Percentiles rank a stretch among this genome's conserved stretches.
Evolutionary conservation across 495 filamentous ascomycete genomes (phyloP).

Genomic region (Sabuloglossum arenarium): DNA sequence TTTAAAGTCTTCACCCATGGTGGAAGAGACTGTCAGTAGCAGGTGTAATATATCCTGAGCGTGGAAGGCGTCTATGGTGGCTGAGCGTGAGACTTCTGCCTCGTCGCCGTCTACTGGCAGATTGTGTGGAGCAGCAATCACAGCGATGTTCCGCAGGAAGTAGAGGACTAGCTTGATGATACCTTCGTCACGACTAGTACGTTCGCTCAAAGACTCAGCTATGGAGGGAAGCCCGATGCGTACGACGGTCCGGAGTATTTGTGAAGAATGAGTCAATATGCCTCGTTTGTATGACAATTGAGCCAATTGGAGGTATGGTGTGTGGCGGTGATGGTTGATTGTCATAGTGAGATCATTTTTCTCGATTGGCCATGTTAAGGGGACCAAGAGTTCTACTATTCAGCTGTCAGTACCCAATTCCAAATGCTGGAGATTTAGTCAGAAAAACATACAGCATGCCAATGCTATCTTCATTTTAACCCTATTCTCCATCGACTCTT

Average conservation of each 20-base stretch:
- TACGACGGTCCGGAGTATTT: constrained; percentile 57
- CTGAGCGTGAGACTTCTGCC: constrained; percentile 70
- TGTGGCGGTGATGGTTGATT: constrained; percentile 76
- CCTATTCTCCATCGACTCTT: constrained; percentile 40
- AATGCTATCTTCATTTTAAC: constrained; percentile 62
- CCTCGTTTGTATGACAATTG: constrained; percentile 78
- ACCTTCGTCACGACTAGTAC: constrained; percentile 63
- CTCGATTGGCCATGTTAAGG: constrained; percentile 87
- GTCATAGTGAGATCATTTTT: constrained; percentile 62
- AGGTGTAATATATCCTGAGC: constrained; percentile 77
- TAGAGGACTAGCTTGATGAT: constrained; percentile 86
- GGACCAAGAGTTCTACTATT: constrained; percentile 74
- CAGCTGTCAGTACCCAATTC: background rate
- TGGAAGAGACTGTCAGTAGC: constrained; percentile 67
- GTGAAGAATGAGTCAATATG: constrained; percentile 57
- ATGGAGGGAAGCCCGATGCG: constrained; percentile 75
- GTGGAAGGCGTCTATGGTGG: constrained; percentile 71
- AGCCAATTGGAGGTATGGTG: constrained; percentile 68
- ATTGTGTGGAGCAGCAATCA: constrained; percentile 49
- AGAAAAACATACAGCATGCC: constrained; percentile 38
- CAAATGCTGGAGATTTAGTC: background rate
- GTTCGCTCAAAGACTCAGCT: constrained; percentile 52
- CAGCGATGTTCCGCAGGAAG: constrained; percentile 67
- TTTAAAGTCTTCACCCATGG: constrained; percentile 81
- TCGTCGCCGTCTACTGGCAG: constrained; percentile 51